Percentiles rank a stretch among this genome's conserved stretches.
phyloP scores from a whole-genome alignment of 257 asterid genomes.

The Salvia miltiorrhiza region DNA sequence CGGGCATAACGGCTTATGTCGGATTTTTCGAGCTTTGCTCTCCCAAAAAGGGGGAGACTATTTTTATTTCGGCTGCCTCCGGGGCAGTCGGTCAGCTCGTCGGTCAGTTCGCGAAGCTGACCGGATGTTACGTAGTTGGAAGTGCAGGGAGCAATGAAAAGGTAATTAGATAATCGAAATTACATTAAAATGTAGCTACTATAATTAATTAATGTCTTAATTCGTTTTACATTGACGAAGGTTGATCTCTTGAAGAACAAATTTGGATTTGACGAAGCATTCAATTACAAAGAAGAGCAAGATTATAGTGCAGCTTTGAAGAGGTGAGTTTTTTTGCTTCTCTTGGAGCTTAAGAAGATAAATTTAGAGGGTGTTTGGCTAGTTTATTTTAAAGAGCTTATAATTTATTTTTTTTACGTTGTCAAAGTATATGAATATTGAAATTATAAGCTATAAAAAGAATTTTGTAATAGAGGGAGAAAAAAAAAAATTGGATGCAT shows the following conservation, averaged over 20 bases:
- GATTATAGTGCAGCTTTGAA: slow-evolving; percentile 42
- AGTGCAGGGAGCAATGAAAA: slow-evolving; percentile 48
- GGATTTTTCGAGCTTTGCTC: slow-evolving; percentile 37
- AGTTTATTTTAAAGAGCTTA: too few species aligned
- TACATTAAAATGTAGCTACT: too few species aligned
- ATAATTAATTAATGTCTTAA: not conserved
- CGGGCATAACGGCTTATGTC: slow-evolving; percentile 41
- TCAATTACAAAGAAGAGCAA: slow-evolving; percentile 49
- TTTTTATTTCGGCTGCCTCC: slow-evolving; percentile 22
- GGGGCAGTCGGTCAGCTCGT: slow-evolving; percentile 24
- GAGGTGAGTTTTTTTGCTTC: slow-evolving; percentile 28
- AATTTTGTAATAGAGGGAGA: too few species aligned
- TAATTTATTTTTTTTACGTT: too few species aligned
- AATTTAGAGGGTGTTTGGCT: too few species aligned
- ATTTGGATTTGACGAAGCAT: slow-evolving; percentile 48
- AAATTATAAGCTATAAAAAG: too few species aligned
- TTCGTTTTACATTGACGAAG: slow-evolving; percentile 17
- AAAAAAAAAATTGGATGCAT: too few species aligned
- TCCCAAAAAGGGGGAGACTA: slow-evolving; percentile 38
- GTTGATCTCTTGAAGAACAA: slow-evolving; percentile 51
- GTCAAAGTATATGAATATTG: too few species aligned
- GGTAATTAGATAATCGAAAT: slow-evolving; percentile 31
- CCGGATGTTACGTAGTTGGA: slow-evolving; percentile 51
- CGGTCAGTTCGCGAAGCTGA: slow-evolving; percentile 33
- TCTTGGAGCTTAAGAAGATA: too few species aligned